Evolutionary conservation across 2,329 filamentous ascomycete species (phyloP), one percentile per base, ranked within the genome.

Genomic region (Blastomyces gilchristii): DNA sequence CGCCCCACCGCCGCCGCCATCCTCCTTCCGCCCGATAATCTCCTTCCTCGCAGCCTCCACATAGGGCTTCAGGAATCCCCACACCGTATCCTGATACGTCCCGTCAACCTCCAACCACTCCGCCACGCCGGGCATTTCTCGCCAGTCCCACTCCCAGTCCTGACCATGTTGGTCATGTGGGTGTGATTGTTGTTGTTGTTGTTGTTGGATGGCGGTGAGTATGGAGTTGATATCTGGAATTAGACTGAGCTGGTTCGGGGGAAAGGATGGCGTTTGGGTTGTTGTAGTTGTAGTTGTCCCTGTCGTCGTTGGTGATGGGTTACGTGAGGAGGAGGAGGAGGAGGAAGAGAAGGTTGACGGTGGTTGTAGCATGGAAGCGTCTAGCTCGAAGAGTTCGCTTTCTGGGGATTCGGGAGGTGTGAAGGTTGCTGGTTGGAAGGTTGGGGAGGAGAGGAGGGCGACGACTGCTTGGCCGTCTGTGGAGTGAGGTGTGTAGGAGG

Each of bases 381-480:
- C 65, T 60, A 72, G 69, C 18, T 69, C 50, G 7, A 72, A 68
- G 65, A 75, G 74, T 0, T 60, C 62, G 0, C 65, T 58, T 4
- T 70, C 71, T 11, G 74, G 66, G 2, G 65, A 67, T 7, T 65
- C 64, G 4, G 69, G 50, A 28, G 61, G 41, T 25, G 53, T 41
- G 52, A 58, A 60, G 18, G 58, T 54, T 58, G 60, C 16, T 22
- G 68, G 72, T 65, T 73, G 70, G 60, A 77, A 76, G 37, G 68
- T 69, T 22, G 68, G 45, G 47, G 72, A 67, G 1, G 71, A 65
- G 11, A 81, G 72, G 34, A 81, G 69, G n/a, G 69, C 68, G 11
- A 77, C 61, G 5, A 81, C 77, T 3, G 72, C 78, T 45, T 71
- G 66, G 34, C 79, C 79, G 66, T 81, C 79, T 39, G 56, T 62